A percentile compares a stretch with the other conserved stretches of the same genome.
phyloP scores from a whole-genome alignment of 306 rosid species.

The Dalbergia cochinchinensis region DNA sequence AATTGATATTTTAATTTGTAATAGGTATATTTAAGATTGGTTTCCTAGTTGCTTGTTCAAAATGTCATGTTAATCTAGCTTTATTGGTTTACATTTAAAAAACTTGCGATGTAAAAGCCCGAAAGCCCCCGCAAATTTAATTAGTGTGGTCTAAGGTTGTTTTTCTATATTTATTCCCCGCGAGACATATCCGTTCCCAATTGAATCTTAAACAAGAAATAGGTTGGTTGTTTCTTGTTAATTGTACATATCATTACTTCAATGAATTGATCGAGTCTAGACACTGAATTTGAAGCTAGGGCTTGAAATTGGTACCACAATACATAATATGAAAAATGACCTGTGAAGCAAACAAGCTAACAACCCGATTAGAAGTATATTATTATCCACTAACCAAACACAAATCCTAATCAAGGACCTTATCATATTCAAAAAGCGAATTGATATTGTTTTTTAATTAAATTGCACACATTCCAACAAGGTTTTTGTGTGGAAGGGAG shows the following conservation, averaged over 20 bases:
- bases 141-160: background rate
- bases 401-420: constrained; percentile 41
- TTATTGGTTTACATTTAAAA: background rate
- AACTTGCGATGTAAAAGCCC: background rate
- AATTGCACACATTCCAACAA: background rate
- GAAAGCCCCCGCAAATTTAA: background rate
- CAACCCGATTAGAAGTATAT: constrained; percentile 53
- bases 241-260: constrained; percentile 10
- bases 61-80: background rate
- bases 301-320: constrained; percentile 20
- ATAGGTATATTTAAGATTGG: background rate
- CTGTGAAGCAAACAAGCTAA: constrained; percentile 49
- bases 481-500: background rate
- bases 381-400: constrained; percentile 42
- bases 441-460: constrained; percentile 19
- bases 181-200: background rate
- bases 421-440: constrained; percentile 33
- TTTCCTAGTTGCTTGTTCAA: background rate
- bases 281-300: constrained; percentile 18
- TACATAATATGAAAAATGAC: background rate
- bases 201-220: background rate
- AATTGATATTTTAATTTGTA: background rate
- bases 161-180: constrained; percentile 25
- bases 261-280: constrained; percentile 20
- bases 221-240: background rate